Base-by-base conservation (phyloP, 805 yeast species). In the Kodamaea jinghongensis region DNA sequence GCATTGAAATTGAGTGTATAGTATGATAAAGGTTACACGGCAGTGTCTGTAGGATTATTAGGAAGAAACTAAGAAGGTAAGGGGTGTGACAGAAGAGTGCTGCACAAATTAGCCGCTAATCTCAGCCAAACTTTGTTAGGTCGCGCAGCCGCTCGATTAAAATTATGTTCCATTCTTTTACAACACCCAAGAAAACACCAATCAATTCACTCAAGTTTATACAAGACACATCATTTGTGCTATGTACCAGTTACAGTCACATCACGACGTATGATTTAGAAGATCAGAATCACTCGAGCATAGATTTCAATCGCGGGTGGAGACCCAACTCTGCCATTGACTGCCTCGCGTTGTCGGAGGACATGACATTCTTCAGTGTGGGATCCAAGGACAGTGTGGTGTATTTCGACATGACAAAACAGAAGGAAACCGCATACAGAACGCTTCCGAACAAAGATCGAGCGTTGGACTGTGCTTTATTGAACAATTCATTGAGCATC, bases 391-490 rank as follows among this genome's bases (percentile, higher is more conserved):
- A 55, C 42, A 41, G 36, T 12, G 33, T 60, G 2, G 40, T 41
- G 6, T 29, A 44, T 30, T 55, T 55, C 54, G 63, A 61, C 39
- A 12, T 58, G 33, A 44, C 42, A 8, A 50, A 39, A 12, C 55
- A 41, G 17, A 23, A 30, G 22, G 45, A 43, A 27, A 31, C 20
- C 12, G 8, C 10, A 4, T 15, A 31, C 29, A 36, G 31, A 10
- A 5, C 28, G n/a, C 29, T 33, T 8, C 31, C 23, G 4, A 17
- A 23, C 23, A 30, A 28, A 16, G 54, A 57, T 42, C 34, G 45
- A 15, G 45, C 61, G 7, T 46, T 54, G 34, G 57, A 49, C 28
- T 46, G 55, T 27, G 46, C 48, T 35, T 41, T 56, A 14, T 28
- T 60, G 26, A 49, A 47, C 28, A 43, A 49, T 16, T 38, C 48